Evolutionary conservation across 129 eudicot genomes (phyloP).

Genomic region (Glebionis coronaria): DNA sequence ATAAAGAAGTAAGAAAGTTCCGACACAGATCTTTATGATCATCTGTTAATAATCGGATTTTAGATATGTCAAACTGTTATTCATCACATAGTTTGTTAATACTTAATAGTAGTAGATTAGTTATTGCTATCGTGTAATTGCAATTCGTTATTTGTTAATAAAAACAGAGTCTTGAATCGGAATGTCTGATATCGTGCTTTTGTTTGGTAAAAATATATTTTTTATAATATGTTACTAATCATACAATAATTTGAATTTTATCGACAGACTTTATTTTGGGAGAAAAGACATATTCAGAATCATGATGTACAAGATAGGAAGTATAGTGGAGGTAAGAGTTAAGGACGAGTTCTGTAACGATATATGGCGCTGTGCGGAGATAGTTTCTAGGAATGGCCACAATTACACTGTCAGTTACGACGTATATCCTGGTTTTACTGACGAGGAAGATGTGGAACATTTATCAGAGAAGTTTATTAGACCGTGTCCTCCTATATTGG

Average conservation of each 20-base stretch:
- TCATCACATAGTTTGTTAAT: too few species aligned
- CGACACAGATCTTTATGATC: not conserved
- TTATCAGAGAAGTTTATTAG: slow-evolving; percentile 49
- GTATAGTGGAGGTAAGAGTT: slow-evolving; percentile 64
- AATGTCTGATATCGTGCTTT: not conserved
- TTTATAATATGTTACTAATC: not conserved
- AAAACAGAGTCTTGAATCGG: too few species aligned
- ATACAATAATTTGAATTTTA: not conserved
- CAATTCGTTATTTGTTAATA: too few species aligned
- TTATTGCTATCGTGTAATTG: too few species aligned
- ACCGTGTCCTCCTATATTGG: slow-evolving; percentile 56
- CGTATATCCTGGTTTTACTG: slow-evolving; percentile 37
- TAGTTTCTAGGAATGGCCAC: slow-evolving; percentile 43
- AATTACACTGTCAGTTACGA: slow-evolving; percentile 54
- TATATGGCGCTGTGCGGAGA: slow-evolving; percentile 68
- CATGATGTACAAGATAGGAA: slow-evolving; percentile 66
- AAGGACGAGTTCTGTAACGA: slow-evolving; percentile 41
- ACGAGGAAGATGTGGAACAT: slow-evolving; percentile 31
- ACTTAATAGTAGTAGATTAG: too few species aligned
- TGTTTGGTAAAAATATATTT: slow-evolving; percentile 6
- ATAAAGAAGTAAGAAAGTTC: too few species aligned
- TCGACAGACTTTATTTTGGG: slow-evolving; percentile 15
- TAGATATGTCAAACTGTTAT: too few species aligned
- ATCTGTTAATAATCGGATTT: too few species aligned
- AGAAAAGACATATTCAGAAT: too few species aligned